Conservation (phyloP, 2,329 filamentous ascomycete genomes). For the Calonectria naviculata region DNA sequence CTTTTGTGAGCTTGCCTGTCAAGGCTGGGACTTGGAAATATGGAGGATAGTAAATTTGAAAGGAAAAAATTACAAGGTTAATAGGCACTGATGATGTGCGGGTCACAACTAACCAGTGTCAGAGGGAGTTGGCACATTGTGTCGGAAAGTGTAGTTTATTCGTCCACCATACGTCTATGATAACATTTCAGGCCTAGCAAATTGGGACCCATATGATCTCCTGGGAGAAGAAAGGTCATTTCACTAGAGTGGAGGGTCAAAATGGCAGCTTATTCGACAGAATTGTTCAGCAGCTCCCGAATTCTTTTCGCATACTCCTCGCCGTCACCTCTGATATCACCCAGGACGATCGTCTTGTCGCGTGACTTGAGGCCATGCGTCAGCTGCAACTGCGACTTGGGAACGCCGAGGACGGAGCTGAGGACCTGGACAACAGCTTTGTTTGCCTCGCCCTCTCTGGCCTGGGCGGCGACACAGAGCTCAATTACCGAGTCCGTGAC, state of each 20-base stretch:
- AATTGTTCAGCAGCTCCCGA: constrained; percentile 41
- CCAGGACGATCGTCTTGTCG: constrained; percentile 69
- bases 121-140: not conserved
- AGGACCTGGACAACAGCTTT: constrained; percentile 72
- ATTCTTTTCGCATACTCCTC: constrained; percentile 40
- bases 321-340: constrained; percentile 47
- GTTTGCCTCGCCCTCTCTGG: constrained; percentile 76
- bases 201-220: not conserved
- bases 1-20: constrained; percentile 13
- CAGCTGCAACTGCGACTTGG: constrained; percentile 73
- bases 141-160: not conserved
- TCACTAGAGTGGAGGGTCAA: not conserved
- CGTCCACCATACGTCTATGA: not conserved
- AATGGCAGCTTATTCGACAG: constrained; percentile 27
- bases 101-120: not conserved
- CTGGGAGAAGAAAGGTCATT: not conserved
- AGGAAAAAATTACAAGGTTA: not conserved
- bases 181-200: not conserved
- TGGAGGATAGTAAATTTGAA: not conserved
- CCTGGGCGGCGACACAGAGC: constrained; percentile 73
- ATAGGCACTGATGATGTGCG: not conserved
- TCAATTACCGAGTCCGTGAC: constrained; percentile 69
- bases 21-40: not conserved
- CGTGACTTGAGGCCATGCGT: constrained; percentile 72
- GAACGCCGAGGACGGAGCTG: constrained; percentile 67